Conservation (phyloP, 768 basidiomycete species). For the Coprinopsis marcescibilis region DNA sequence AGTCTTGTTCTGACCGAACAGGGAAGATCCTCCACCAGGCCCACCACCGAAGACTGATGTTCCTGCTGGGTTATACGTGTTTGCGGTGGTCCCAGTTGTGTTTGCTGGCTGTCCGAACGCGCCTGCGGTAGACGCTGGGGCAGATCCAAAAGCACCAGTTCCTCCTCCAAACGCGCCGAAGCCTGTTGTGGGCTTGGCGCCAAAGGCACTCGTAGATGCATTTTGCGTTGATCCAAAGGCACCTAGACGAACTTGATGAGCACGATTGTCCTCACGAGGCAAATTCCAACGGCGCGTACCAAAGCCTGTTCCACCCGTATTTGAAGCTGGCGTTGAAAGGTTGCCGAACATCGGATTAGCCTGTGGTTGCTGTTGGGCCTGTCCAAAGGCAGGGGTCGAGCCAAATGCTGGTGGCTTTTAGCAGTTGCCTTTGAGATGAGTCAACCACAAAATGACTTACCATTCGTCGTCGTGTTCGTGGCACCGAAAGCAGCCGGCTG, state of each 20-base stretch:
- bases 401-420: constrained; percentile 43
- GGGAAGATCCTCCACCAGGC: too few relatives aligned
- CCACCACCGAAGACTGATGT: constrained; percentile 31
- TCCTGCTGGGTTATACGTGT: constrained; percentile 22
- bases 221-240: constrained; percentile 23
- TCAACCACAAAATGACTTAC: constrained; percentile 29
- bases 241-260: constrained; percentile 23
- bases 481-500: constrained; percentile 63
- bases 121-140: constrained; percentile 22
- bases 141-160: constrained; percentile 46
- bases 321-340: constrained; percentile 29
- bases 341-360: constrained; percentile 82
- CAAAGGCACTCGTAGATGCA: constrained; percentile 47
- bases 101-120: constrained; percentile 38
- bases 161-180: constrained; percentile 75
- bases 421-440: constrained; percentile 18
- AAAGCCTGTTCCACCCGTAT: constrained; percentile 13
- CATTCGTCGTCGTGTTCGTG: constrained; percentile 28
- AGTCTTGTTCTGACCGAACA: constrained; percentile 22
- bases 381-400: constrained; percentile 53
- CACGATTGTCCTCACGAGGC: not conserved
- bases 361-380: constrained; percentile 49
- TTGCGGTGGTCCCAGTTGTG: constrained; percentile 30
- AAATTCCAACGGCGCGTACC: constrained; percentile 7
- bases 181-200: constrained; percentile 64